A percentile compares a stretch with the other conserved stretches of the same genome.
Conservation (phyloP, 768 basidiomycete genomes). For the Leccinellum rugosiceps region DNA sequence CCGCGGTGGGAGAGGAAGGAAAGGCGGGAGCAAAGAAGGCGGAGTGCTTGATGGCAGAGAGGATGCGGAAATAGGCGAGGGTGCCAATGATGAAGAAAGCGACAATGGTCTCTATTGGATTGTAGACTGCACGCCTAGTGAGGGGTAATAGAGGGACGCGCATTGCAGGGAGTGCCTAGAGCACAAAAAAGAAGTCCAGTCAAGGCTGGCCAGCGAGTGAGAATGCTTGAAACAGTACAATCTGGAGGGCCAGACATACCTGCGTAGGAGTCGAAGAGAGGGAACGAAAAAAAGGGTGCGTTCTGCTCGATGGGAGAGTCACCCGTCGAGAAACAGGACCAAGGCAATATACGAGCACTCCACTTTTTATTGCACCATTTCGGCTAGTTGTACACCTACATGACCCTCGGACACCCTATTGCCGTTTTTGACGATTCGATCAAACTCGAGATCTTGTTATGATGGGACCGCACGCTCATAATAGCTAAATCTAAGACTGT, state of each 20-base stretch:
- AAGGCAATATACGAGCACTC: conserved; percentile 15
- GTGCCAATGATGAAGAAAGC: conserved; percentile 87
- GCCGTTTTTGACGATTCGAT: background rate
- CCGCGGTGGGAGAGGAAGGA: conserved; percentile 48
- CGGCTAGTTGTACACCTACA: conserved; percentile 14
- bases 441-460: background rate
- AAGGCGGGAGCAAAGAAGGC: conserved; percentile 65
- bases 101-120: conserved; percentile 87
- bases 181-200: background rate
- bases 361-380: conserved; percentile 27
- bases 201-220: background rate
- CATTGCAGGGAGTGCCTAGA: conserved; percentile 33
- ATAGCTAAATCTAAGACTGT: background rate
- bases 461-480: background rate
- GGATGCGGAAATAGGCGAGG: conserved; percentile 91
- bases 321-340: background rate
- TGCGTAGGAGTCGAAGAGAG: background rate
- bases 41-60: conserved; percentile 86
- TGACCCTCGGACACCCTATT: conserved; percentile 27
- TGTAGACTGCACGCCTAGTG: conserved; percentile 69
- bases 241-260: background rate
- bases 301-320: background rate
- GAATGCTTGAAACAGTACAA: background rate
- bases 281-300: background rate
- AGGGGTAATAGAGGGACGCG: conserved; percentile 64